Percentiles rank a stretch among this genome's conserved stretches.
Evolutionary conservation across 164 flowering plant species (phyloP).

Genomic region (Vitis riparia): DNA sequence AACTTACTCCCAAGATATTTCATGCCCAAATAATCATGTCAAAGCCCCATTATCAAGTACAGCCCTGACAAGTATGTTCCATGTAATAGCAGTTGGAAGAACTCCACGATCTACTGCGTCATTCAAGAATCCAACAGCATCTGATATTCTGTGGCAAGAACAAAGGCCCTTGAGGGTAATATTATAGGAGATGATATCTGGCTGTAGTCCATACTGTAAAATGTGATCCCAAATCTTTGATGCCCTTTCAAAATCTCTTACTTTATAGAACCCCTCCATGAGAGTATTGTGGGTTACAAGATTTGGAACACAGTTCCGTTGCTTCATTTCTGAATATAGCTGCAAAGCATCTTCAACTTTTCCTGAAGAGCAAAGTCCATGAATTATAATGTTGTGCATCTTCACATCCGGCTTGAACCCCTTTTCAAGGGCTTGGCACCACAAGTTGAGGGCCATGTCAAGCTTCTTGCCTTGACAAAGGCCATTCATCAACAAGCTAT

Average conservation of each 20-base stretch:
- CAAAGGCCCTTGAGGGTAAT: conserved; percentile 83
- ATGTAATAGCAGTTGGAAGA: conserved; percentile 69
- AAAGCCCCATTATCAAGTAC: conserved; percentile 27
- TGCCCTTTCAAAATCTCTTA: conserved; percentile 50
- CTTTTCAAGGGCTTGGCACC: conserved; percentile 45
- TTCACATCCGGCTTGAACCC: conserved; percentile 68
- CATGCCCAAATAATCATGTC: neutral
- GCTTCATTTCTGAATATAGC: conserved; percentile 55
- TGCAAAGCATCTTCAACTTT: conserved; percentile 59
- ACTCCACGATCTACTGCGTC: conserved; percentile 59
- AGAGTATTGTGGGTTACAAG: conserved; percentile 82
- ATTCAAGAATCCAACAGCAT: conserved; percentile 52
- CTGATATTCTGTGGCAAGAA: conserved; percentile 53
- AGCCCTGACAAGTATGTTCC: conserved; percentile 83
- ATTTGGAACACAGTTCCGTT: conserved; percentile 51
- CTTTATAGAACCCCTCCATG: conserved; percentile 80
- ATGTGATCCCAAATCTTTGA: conserved; percentile 66
- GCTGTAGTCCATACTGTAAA: conserved; percentile 47
- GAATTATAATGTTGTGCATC: conserved; percentile 78
- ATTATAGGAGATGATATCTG: conserved; percentile 85
- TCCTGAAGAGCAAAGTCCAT: conserved; percentile 79
- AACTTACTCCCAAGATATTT: no score
- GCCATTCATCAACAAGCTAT: conserved; percentile 68
- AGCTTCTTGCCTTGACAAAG: conserved; percentile 52
- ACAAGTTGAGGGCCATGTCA: conserved; percentile 60